Conservation (phyloP, 371 early-diverging fungal genomes). For the Apophysomyces trapeziformis region DNA sequence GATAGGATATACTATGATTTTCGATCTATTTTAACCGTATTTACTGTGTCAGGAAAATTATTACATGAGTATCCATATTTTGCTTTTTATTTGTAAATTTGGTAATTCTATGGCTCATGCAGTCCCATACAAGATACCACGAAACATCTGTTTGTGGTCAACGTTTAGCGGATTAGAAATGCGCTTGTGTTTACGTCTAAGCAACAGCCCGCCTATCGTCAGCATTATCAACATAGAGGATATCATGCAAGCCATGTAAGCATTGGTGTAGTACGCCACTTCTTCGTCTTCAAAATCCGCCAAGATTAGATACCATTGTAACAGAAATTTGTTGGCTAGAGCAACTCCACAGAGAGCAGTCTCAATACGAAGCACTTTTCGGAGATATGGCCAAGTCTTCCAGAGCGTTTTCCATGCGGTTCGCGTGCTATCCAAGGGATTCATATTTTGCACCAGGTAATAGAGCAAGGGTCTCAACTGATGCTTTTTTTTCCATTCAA, state of each 20-base stretch:
- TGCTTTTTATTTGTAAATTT: too few relatives aligned
- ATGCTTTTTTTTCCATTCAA: not conserved
- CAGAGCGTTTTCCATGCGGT: not conserved
- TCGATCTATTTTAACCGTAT: too few relatives aligned
- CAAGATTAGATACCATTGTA: not conserved
- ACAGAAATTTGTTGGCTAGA: not conserved
- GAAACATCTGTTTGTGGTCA: too few relatives aligned
- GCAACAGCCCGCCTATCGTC: not conserved
- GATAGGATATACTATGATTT: too few relatives aligned
- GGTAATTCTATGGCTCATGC: too few relatives aligned
- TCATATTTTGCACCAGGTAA: not conserved
- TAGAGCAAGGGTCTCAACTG: not conserved
- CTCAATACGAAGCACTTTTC: not conserved
- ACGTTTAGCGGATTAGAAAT: not conserved
- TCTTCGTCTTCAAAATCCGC: not conserved
- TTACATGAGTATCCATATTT: too few relatives aligned
- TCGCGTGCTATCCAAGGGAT: not conserved
- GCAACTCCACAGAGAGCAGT: not conserved
- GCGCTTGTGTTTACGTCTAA: not conserved
- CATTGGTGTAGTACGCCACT: not conserved
- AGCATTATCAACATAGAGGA: not conserved
- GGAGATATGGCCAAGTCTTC: not conserved
- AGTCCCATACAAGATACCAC: too few relatives aligned
- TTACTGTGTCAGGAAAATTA: too few relatives aligned
- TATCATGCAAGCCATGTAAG: not conserved